Conservation (phyloP, 2,329 filamentous ascomycete genomes). For the Penicillium paneum region DNA sequence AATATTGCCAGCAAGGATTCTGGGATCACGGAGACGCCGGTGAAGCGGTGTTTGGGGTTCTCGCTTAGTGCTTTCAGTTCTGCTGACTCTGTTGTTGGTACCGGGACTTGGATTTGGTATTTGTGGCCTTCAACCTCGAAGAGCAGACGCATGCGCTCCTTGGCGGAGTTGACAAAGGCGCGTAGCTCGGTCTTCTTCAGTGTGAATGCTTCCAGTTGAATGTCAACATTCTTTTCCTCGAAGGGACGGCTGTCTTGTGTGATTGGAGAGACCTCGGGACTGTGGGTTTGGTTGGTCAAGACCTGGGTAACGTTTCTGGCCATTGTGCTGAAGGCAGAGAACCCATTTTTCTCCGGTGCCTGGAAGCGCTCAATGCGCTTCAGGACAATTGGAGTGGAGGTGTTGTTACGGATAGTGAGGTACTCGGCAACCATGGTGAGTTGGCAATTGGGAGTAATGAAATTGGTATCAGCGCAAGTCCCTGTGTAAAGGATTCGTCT, state of each 20-base stretch:
- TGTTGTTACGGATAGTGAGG: slow-evolving; percentile 79
- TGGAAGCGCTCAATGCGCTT: slow-evolving; percentile 71
- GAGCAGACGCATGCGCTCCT: slow-evolving; percentile 69
- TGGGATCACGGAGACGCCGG: slow-evolving; percentile 62
- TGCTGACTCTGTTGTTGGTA: slow-evolving; percentile 57
- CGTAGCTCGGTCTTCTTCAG: slow-evolving; percentile 62
- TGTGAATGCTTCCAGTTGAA: slow-evolving; percentile 67
- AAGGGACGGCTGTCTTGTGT: slow-evolving; percentile 56
- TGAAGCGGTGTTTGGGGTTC: slow-evolving; percentile 56
- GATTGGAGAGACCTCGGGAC: slow-evolving; percentile 46
- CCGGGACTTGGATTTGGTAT: slow-evolving; percentile 72
- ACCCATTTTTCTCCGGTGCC: slow-evolving; percentile 42
- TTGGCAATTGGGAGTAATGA: background rate
- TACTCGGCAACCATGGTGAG: slow-evolving; percentile 38
- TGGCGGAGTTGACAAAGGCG: slow-evolving; percentile 53
- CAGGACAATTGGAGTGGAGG: slow-evolving; percentile 68
- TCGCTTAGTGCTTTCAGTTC: slow-evolving; percentile 58
- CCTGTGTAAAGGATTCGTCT: background rate
- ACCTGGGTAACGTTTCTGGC: slow-evolving; percentile 49
- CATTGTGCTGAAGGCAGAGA: slow-evolving; percentile 39
- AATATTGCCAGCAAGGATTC: slow-evolving; percentile 60
- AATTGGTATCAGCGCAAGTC: background rate
- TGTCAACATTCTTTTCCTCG: slow-evolving; percentile 58
- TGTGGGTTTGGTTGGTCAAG: slow-evolving; percentile 43
- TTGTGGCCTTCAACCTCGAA: slow-evolving; percentile 62